Evolutionary conservation across 202 grass and related monocot species (phyloP), one percentile per base, ranked within the genome.

Genomic region (Panicum hallii): DNA sequence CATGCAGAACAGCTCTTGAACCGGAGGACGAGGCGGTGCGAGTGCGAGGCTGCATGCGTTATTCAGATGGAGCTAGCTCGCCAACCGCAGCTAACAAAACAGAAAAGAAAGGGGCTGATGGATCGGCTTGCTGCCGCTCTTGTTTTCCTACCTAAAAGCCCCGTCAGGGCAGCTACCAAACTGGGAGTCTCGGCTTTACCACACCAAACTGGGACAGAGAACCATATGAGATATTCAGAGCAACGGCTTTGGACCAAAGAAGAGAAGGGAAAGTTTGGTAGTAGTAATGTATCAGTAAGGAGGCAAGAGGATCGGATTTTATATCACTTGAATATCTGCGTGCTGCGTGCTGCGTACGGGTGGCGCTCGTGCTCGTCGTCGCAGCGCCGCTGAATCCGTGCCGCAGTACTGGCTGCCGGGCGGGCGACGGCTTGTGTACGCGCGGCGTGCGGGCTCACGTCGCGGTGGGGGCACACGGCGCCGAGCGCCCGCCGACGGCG

Each of bases 91-190:
- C 88, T 82, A 86, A 90, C 72, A 46, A 48, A 46, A 16, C 66
- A 72, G 44, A 62, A 65, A 66, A 5, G 26, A 64, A 13, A 5
- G 5, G 2, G n/a, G 81, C 58, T 67, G 67, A 73, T 71, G 44
- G 5, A 88, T n/a, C 60, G 55, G 56, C 43, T 34, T 62, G 50
- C 41, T 26, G 54, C 28, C 61, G 19, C 17, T 40, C 40, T 79
- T 11, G 20, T 75, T 78, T 84, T 89, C 83, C 72, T 49, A 86
- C 83, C 83, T 89, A 89, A 86, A 89, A 86, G 88, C 23, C 71
- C 28, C 14, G 5, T 72, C 67, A 74, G 79, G 44, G 75, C 75
- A 84, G 79, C 75, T 67, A 80, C 69, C 55, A 5, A 67, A 58
- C 66, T 16, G 56, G 67, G 16, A 79, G 46, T 67, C 75, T 3